These are phyloP conservation scores for Pyricularia pennisetigena DNA, from an alignment of 2,329 filamentous ascomycete species.

Conservation along the genomic window DNA sequence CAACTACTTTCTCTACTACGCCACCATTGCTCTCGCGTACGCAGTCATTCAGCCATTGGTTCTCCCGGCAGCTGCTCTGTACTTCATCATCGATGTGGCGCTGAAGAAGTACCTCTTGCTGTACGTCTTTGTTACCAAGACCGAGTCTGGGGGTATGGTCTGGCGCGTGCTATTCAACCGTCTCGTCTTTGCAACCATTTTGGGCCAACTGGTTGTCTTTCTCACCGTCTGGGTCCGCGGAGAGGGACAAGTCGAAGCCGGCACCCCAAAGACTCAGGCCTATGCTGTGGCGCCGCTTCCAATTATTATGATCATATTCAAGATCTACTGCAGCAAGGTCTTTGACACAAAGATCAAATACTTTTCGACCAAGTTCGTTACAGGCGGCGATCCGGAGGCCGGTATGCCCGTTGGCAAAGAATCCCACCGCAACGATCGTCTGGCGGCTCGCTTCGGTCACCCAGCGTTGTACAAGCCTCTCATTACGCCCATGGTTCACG, in stretches of 20 bases:
- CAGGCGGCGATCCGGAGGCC: constrained; percentile 32
- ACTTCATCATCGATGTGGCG: constrained; percentile 79
- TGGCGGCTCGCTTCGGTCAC: constrained; percentile 76
- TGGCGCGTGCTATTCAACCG: constrained; percentile 86
- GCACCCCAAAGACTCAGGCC: constrained; percentile 44
- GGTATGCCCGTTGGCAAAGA: constrained; percentile 31
- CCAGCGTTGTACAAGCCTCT: constrained; percentile 82
- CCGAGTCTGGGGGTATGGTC: constrained; percentile 84
- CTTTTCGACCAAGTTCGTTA: constrained; percentile 58
- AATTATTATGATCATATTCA: constrained; percentile 73
- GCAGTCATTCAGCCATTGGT: constrained; percentile 79
- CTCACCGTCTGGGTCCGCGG: constrained; percentile 65
- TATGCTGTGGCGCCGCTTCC: constrained; percentile 64
- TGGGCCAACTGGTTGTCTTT: constrained; percentile 71
- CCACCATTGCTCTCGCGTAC: constrained; percentile 80
- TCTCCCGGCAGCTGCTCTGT: constrained; percentile 75
- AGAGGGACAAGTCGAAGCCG: constrained; percentile 24
- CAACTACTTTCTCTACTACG: constrained; percentile 95
- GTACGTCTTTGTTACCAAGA: constrained; percentile 95
- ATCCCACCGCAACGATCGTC: constrained; percentile 52
- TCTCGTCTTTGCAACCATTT: constrained; percentile 70
- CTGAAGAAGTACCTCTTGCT: constrained; percentile 93
- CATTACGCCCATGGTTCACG: constrained; percentile 91
- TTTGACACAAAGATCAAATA: constrained; percentile 78
- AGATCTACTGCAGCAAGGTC: constrained; percentile 64